Evolutionary conservation across 1,284 basidiomycete genomes (phyloP), one percentile per base, ranked within the genome.

Genomic region (Takashimella tepidaria): DNA sequence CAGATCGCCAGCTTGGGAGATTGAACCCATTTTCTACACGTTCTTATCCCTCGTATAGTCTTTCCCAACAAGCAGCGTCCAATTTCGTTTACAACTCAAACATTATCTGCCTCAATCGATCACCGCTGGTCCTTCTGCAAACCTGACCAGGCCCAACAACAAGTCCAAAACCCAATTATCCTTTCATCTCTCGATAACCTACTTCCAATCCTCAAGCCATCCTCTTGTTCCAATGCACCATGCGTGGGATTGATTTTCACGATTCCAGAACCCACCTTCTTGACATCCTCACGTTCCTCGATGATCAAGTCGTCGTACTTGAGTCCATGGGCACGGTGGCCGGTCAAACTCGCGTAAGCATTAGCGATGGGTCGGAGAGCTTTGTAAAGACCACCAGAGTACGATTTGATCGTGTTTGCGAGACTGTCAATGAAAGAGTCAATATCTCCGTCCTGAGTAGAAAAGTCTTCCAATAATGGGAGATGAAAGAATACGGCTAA

Each of bases 271-370:
- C 75, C 46, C 69, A 92, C 93, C 82, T 88, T 85, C 77, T 96
- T 87, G 31, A 96, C 89, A 60, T 86, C 83, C 20, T 80, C 78
- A 57, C 85, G 83, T 79, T 98, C 95, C 78, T 97, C 92, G 56
- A 88, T 79, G 61, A 98, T 79, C 67, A 98, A 83, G 81, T 98
- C 95, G 74, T 98, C 95, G 77, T 96, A 96, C 72, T 84, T 86
- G 76, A 97, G 84, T 65, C 95, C 95, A 74, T 90, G 82, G 75
- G 87, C 82, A 66, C 93, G 84, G 82, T 95, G 90, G 44, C 93
- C 92, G 43, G 87, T 78, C 51, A 85, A 77, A 71, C 87, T 76
- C 64, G 86, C 87, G 75, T 96, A 98, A 80, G 87, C 88, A 67
- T 83, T 81, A 12, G 92, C 89, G 57, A 97, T 61, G 53, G 92